Conservation (phyloP, 257 asterid species). For the Schizonepeta tenuifolia region DNA sequence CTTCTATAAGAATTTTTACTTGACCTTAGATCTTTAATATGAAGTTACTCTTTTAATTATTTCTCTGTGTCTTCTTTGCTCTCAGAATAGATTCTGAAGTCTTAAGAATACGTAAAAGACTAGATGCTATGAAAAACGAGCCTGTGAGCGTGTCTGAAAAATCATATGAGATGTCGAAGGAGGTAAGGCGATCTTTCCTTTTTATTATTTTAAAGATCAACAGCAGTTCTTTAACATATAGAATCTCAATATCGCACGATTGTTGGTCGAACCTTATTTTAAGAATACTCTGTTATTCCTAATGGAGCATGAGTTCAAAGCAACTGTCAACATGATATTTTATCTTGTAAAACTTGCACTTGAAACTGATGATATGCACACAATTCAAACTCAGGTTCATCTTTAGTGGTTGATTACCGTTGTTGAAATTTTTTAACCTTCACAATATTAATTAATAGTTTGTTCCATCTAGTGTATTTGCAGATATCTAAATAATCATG, state of each 20-base stretch:
- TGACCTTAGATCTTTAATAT: constrained; percentile 14
- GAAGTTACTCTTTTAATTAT: constrained; percentile 50
- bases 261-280: constrained; percentile 9
- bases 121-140: constrained; percentile 58
- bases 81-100: constrained; percentile 98
- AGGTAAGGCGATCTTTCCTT: constrained; percentile 55
- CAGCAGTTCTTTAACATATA: constrained; percentile 1
- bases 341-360: constrained; percentile 1
- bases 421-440: neutral
- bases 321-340: neutral
- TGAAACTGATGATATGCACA: constrained; percentile 10
- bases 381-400: constrained; percentile 13
- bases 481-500: constrained; percentile 6
- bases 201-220: constrained; percentile 4
- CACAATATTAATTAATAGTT: neutral
- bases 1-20: neutral
- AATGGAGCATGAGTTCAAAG: constrained; percentile 12
- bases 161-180: constrained; percentile 48
- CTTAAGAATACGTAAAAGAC: constrained; percentile 66
- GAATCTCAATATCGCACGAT: constrained; percentile 7
- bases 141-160: constrained; percentile 45
- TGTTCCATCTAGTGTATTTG: constrained; percentile 3
- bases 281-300: constrained; percentile 10
- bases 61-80: constrained; percentile 54
- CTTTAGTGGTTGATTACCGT: constrained; percentile 10